Evolutionary conservation across 2,329 filamentous ascomycete species (phyloP), one percentile per base, ranked within the genome.

Genomic region (Clarireedia hainanense): DNA sequence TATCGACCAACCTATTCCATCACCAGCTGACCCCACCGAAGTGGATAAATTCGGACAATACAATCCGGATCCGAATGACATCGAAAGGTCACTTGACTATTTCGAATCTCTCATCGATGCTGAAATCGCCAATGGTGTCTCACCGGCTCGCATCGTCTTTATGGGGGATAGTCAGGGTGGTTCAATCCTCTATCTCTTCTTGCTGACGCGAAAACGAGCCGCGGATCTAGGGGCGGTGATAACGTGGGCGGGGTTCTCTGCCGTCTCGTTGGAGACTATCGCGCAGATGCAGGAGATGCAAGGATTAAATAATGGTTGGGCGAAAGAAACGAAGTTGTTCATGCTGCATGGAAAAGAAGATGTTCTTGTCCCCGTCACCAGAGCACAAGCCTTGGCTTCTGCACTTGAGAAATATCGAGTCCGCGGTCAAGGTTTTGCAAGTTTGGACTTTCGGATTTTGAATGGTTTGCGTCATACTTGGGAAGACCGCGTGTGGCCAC

Each of bases 121-220:
- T 2, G 60, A 61, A 14, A 24, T 58, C n/a, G 37, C 46, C 10
- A 27, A n/a, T 7, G 50, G 54, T 3, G 55, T 50, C 0, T 52
- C 59, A 30, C 43, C 42, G 5, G 47, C 51, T 5, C 42, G 53
- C 17, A 60, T 61, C 14, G 42, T 60, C 1, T 57, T 58, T n/a
- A 52, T 61, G 48, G 59, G 57, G 1, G 43, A 58, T 24, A 60
- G 59, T 27, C 59, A 61, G 52, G 57, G 60, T 4, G 51, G 53
- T 6, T 47, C 56, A 2, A 52, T 58, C 23, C 12, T 61, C 9
- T 42, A 37, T 4, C 27, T 58, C 2, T 61, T 60, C 23, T 15
- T 61, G 20, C 57, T 60, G 9, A 57, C 50, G 5, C 24, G 53
- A 2, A 50, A 23, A 17, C n/a, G 52, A 6, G 56, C 53, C 12